phyloP scores from a whole-genome alignment of 768 basidiomycete genomes.

The Cantharellus cinnabarinus region DNA sequence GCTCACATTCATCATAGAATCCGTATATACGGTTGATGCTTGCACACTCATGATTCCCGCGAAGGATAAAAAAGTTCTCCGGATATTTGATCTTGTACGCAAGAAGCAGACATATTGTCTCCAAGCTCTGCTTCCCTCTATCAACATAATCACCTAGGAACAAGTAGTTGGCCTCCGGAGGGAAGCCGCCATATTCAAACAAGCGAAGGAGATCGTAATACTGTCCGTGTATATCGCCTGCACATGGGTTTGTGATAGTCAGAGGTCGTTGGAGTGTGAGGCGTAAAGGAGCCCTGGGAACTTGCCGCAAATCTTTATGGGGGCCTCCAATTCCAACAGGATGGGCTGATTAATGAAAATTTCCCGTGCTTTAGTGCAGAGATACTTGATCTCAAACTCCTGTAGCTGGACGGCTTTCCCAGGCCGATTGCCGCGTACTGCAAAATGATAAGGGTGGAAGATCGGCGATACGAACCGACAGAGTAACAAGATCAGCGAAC shows the following conservation, averaged over 20 bases:
- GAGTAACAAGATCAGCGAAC: background rate
- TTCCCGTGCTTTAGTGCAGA: conserved; percentile 96
- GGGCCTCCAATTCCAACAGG: conserved; percentile 90
- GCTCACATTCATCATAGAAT: conserved; percentile 98
- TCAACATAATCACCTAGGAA: conserved; percentile 99
- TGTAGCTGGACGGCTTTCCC: conserved; percentile 95
- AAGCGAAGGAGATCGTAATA: conserved; percentile 96
- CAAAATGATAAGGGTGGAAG: background rate
- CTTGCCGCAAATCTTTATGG: conserved; percentile 99
- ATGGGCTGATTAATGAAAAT: conserved; percentile 99
- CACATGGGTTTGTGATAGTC: background rate
- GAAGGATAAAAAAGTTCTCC: conserved; percentile 98
- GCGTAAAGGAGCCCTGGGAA: conserved; percentile 9
- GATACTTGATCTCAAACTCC: conserved; percentile 98
- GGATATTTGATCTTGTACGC: conserved; percentile 99
- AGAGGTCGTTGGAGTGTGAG: background rate
- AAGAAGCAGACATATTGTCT: conserved; percentile 96
- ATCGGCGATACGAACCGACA: background rate
- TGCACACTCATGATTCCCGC: conserved; percentile 98
- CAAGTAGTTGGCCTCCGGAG: conserved; percentile 98
- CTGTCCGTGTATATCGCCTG: conserved; percentile 98
- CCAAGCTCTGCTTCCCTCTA: conserved; percentile 94
- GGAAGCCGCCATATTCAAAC: conserved; percentile 98
- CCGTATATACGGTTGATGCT: conserved; percentile 99
- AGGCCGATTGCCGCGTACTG: conserved; percentile 94